Conservation (phyloP, 1,139 yeast genomes). For the Diutina mesorugosa region DNA sequence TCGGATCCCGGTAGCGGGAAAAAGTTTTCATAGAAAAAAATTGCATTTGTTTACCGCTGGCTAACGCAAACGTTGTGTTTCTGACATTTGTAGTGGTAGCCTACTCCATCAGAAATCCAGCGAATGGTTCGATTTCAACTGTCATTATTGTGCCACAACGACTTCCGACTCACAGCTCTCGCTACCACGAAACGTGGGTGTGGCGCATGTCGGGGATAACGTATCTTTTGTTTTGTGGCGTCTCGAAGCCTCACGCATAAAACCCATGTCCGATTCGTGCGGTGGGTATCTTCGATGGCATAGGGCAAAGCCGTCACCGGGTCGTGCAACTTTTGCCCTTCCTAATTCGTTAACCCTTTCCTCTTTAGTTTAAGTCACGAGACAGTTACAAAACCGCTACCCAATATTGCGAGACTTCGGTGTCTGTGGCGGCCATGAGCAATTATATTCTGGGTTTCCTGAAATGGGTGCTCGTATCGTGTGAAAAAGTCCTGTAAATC, state of each 20-base stretch:
- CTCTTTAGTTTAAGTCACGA: not conserved
- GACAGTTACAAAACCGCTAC: not conserved
- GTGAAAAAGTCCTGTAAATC: not conserved
- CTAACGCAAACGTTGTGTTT: too few relatives aligned
- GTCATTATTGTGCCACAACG: not conserved
- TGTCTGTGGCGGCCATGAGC: not conserved
- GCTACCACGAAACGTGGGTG: not conserved
- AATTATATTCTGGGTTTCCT: not conserved
- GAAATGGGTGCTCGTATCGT: not conserved
- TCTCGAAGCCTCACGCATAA: not conserved
- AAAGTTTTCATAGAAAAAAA: too few relatives aligned
- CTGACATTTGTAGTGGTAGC: not conserved
- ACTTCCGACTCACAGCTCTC: not conserved
- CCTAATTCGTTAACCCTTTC: not conserved
- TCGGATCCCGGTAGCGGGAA: not conserved
- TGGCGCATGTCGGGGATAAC: not conserved
- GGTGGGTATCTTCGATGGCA: not conserved
- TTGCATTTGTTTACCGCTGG: not conserved
- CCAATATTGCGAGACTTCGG: not conserved
- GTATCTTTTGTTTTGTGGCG: not conserved
- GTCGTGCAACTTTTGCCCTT: not conserved
- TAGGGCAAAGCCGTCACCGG: not conserved
- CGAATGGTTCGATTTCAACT: not conserved
- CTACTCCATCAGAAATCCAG: too few relatives aligned
- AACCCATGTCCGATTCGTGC: not conserved